These are phyloP conservation scores for Trichoderma sp. DNA, from an alignment of 2,329 filamentous ascomycete species.

Conservation along the genomic window DNA sequence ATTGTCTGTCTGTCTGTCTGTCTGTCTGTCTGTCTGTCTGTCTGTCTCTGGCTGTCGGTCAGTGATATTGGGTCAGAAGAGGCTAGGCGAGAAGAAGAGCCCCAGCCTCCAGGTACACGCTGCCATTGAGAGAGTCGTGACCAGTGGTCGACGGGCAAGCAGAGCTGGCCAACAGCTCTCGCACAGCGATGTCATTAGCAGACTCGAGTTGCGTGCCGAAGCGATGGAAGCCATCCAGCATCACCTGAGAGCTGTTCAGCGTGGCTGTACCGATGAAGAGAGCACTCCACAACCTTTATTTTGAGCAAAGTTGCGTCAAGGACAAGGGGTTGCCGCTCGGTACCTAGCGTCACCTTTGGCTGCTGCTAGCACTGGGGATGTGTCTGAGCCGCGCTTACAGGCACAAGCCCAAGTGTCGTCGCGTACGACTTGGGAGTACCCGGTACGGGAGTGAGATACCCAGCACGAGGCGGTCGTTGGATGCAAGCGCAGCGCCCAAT, in stretches of 20 bases:
- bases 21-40: no score
- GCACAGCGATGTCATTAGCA: background rate
- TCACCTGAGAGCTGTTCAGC: background rate
- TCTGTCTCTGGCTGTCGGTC: background rate
- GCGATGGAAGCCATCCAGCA: background rate
- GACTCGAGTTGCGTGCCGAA: background rate
- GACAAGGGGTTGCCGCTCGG: constrained; percentile 3
- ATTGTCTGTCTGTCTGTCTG: no score
- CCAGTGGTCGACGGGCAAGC: constrained; percentile 4
- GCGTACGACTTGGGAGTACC: constrained; percentile 3
- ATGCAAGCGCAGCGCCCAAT: constrained; percentile 6
- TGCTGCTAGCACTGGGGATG: background rate
- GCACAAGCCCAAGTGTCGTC: background rate
- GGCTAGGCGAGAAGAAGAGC: constrained; percentile 20
- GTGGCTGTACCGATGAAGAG: background rate
- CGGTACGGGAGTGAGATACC: background rate
- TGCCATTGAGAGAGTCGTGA: background rate
- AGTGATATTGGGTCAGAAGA: constrained; percentile 9
- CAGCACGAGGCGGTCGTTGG: constrained; percentile 18
- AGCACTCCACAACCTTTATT: constrained; percentile 25
- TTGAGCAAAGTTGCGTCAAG: constrained; percentile 22
- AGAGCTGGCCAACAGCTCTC: background rate
- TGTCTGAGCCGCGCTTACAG: constrained; percentile 15
- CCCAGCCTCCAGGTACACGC: background rate
- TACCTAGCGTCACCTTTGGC: constrained; percentile 11